Conservation (phyloP, 176 grass and related monocot genomes). For the Carex littledalei region DNA sequence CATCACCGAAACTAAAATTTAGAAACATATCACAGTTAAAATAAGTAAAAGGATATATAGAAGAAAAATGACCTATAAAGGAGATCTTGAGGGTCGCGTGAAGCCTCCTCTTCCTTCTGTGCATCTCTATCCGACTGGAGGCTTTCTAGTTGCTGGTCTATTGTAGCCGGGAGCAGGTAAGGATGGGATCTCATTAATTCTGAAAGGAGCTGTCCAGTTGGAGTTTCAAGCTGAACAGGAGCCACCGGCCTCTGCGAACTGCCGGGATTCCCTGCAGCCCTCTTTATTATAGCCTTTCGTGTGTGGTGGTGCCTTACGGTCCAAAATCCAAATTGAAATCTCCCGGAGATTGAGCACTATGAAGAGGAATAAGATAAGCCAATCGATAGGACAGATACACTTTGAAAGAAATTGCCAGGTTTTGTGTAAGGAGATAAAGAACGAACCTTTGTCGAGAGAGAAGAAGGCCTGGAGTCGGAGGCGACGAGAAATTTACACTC, state of each 20-base stretch:
- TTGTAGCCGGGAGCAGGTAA: conserved; percentile 64
- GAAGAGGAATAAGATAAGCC: neutral
- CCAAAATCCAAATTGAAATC: neutral
- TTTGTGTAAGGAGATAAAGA: neutral
- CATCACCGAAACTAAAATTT: neutral
- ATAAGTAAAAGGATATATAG: neutral
- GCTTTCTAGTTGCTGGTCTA: conserved; percentile 86
- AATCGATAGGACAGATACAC: neutral
- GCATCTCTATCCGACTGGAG: conserved; percentile 59
- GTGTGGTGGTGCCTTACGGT: neutral
- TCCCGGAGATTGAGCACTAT: neutral
- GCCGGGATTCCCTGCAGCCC: conserved; percentile 29
- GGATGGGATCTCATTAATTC: conserved; percentile 85
- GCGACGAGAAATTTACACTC: conserved; percentile 4
- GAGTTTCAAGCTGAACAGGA: conserved; percentile 80
- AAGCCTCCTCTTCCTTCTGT: conserved; percentile 51
- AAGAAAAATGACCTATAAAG: conserved; percentile 47
- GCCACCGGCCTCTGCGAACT: conserved; percentile 33
- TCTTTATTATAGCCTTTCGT: conserved; percentile 28
- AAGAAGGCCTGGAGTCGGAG: neutral
- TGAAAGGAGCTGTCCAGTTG: conserved; percentile 71
- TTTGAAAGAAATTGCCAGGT: neutral
- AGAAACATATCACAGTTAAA: neutral
- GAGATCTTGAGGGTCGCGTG: conserved; percentile 47
- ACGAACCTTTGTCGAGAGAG: conserved; percentile 16